These are phyloP conservation scores for Fusarium concolor DNA, from an alignment of 2,329 filamentous ascomycete species.

Conservation along the genomic window DNA sequence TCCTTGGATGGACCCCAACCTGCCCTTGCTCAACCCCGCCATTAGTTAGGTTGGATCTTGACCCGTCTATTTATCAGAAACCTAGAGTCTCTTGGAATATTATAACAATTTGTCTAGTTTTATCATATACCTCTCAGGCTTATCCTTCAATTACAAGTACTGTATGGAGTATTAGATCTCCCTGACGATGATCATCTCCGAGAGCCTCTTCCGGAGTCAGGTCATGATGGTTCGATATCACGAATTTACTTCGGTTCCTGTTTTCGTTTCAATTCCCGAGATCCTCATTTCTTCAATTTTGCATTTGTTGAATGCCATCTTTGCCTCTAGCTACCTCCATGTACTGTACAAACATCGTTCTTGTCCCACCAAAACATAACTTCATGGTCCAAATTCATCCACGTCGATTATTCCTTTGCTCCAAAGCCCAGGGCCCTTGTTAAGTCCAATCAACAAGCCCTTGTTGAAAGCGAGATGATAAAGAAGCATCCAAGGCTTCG, in stretches of 20 bases:
- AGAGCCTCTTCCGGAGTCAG: conserved; percentile 36
- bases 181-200: not conserved
- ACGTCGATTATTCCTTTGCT: not conserved
- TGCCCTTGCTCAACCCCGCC: too few relatives aligned
- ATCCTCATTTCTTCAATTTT: not conserved
- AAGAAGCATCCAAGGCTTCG: not conserved
- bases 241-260: conserved; percentile 22
- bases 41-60: too few relatives aligned
- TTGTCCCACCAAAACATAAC: not conserved
- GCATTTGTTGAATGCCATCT: conserved; percentile 2
- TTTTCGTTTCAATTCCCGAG: not conserved
- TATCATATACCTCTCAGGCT: too few relatives aligned
- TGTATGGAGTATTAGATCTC: too few relatives aligned
- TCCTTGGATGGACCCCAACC: too few relatives aligned
- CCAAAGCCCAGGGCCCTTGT: not conserved
- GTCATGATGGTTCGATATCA: conserved; percentile 45
- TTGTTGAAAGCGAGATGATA: not conserved
- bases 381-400: not conserved
- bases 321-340: not conserved
- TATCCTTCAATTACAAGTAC: too few relatives aligned
- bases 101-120: too few relatives aligned
- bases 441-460: too few relatives aligned
- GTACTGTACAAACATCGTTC: conserved; percentile 1
- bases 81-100: too few relatives aligned
- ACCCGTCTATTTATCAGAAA: too few relatives aligned